Evolutionary conservation across 768 basidiomycete species (phyloP).

Genomic region (Leccinellum luteum): DNA sequence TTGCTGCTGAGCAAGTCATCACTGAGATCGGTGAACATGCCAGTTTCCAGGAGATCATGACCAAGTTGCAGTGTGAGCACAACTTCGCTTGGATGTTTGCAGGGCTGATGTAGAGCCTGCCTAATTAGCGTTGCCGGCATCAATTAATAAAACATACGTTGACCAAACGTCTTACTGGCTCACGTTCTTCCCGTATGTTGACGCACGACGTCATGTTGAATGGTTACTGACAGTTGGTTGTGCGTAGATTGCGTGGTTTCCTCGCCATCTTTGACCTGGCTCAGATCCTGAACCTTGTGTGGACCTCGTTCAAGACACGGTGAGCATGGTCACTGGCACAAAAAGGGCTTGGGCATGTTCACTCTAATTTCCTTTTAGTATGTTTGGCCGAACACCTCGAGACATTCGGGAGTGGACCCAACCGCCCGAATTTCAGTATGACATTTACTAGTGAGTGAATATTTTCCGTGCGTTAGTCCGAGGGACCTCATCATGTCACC

Average conservation of each 20-base stretch:
- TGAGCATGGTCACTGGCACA: constrained; percentile 30
- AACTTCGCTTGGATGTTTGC: background rate
- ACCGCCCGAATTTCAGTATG: constrained; percentile 86
- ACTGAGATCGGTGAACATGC: constrained; percentile 46
- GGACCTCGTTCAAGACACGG: constrained; percentile 82
- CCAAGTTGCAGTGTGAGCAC: constrained; percentile 41
- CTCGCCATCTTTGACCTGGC: constrained; percentile 93
- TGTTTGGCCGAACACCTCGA: constrained; percentile 86
- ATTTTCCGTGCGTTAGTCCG: background rate
- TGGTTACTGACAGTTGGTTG: constrained; percentile 3
- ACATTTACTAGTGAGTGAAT: constrained; percentile 71
- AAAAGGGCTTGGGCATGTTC: background rate
- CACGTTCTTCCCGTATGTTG: constrained; percentile 86
- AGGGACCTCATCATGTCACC: background rate
- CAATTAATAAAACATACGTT: constrained; percentile 86
- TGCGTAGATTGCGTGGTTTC: constrained; percentile 82
- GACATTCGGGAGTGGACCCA: constrained; percentile 90
- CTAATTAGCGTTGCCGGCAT: constrained; percentile 64
- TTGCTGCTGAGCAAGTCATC: constrained; percentile 41
- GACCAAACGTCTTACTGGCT: constrained; percentile 91
- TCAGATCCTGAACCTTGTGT: constrained; percentile 87
- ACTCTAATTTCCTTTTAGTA: constrained; percentile 35
- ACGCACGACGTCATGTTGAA: background rate
- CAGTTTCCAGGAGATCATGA: constrained; percentile 45
- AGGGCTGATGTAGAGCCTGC: background rate